Evolutionary conservation across 2,329 filamentous ascomycete genomes (phyloP).

Genomic region (Raffaelea arxii): DNA sequence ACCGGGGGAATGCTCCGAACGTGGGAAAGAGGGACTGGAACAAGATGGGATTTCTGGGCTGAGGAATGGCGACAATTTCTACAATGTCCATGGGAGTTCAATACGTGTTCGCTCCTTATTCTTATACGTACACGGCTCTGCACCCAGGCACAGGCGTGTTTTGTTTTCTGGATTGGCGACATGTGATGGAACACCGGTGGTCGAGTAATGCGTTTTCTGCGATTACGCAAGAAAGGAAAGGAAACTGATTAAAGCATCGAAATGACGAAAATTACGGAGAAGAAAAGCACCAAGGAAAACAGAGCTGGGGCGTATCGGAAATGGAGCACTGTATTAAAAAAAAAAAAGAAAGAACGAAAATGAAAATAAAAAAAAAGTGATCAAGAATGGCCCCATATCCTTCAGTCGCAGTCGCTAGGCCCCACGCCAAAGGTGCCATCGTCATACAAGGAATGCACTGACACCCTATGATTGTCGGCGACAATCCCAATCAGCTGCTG

Average conservation of each 20-base stretch:
- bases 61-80: neutral
- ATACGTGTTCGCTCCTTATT: neutral
- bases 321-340: no score
- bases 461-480: conserved; percentile 24
- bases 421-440: conserved; percentile 21
- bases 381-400: neutral
- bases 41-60: no score
- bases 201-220: conserved; percentile 8
- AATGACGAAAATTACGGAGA: neutral
- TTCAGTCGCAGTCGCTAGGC: conserved; percentile 6
- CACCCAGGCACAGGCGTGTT: conserved; percentile 5
- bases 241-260: conserved; percentile 2
- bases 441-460: conserved; percentile 21
- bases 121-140: neutral
- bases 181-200: no score
- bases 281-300: conserved; percentile 1
- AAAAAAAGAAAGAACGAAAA: conserved; percentile 5
- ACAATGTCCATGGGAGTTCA: neutral
- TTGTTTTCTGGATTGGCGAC: conserved; percentile 9
- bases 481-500: conserved; percentile 28
- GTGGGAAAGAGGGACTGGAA: neutral
- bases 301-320: no score
- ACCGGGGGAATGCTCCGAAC: neutral
- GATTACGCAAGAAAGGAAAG: conserved; percentile 4
- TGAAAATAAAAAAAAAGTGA: conserved; percentile 2